Percentiles rank a stretch among this genome's conserved stretches.
Evolutionary conservation across 164 flowering plant genomes (phyloP).

Genomic region (Cinnamomum chago): DNA sequence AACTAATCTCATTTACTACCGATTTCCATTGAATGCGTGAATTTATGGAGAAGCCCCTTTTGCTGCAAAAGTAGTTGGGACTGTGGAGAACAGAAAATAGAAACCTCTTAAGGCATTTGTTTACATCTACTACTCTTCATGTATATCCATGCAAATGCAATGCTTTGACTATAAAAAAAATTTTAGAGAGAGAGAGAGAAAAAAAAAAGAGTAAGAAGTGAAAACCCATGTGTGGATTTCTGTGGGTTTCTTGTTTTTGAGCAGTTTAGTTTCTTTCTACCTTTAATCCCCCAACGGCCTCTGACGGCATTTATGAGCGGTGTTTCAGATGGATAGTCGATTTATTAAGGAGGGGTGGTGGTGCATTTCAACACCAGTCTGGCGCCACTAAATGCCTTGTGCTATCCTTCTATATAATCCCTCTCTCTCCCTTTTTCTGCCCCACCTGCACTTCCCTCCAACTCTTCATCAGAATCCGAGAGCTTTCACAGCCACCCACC

Average conservation of each 20-base stretch:
- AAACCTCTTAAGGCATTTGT: too few species aligned
- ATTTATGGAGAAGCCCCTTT: not conserved
- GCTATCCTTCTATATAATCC: not conserved
- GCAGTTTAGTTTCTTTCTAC: slow-evolving; percentile 7
- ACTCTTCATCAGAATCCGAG: too few species aligned
- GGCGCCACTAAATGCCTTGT: slow-evolving; percentile 22
- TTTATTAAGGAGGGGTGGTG: not conserved
- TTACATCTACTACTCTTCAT: not conserved
- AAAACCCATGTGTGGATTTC: not conserved
- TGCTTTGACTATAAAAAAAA: not conserved
- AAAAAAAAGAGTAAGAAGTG: not conserved
- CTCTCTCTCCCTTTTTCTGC: not conserved
- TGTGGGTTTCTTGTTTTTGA: not conserved
- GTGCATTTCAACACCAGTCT: slow-evolving; percentile 24
- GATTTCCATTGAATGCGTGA: not conserved
- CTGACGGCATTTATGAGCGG: slow-evolving; percentile 28
- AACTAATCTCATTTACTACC: slow-evolving; percentile 1
- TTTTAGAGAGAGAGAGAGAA: not conserved
- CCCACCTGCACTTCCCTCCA: too few species aligned
- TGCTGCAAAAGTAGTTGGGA: not conserved
- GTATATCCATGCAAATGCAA: not conserved
- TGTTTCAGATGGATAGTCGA: slow-evolving; percentile 5
- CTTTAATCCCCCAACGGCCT: slow-evolving; percentile 38
- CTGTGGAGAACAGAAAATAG: not conserved
- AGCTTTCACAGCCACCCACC: too few species aligned